These are phyloP conservation scores for Gastrodia elata DNA, from an alignment of 106 monocot genomes.

Conservation along the genomic window DNA sequence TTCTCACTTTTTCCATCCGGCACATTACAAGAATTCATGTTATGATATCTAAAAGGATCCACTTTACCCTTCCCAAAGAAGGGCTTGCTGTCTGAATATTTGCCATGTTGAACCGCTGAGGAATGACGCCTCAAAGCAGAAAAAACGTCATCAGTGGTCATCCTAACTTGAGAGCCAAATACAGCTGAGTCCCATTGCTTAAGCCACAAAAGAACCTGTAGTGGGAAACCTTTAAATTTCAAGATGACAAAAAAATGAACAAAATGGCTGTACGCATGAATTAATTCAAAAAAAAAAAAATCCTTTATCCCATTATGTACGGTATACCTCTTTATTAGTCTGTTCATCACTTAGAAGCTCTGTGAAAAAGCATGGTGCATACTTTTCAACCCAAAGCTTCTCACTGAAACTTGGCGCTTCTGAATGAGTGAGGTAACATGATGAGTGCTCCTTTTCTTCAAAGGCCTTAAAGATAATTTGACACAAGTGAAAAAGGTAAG, in stretches of 20 bases:
- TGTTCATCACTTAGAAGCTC: slow-evolving; percentile 97
- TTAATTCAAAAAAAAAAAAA: neutral
- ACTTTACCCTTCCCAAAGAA: slow-evolving; percentile 26
- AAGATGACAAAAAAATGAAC: neutral
- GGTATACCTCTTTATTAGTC: slow-evolving; percentile 81
- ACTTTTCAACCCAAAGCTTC: slow-evolving; percentile 97
- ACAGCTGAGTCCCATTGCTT: slow-evolving; percentile 98
- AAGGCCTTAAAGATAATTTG: slow-evolving; percentile 42
- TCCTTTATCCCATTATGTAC: neutral
- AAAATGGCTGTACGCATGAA: neutral
- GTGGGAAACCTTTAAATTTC: neutral
- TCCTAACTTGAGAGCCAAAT: slow-evolving; percentile 78
- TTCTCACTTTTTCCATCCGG: slow-evolving; percentile 20
- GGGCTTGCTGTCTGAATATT: slow-evolving; percentile 22
- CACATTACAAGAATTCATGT: slow-evolving; percentile 16
- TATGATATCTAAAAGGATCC: slow-evolving; percentile 22
- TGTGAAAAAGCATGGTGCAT: slow-evolving; percentile 84
- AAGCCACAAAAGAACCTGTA: slow-evolving; percentile 83
- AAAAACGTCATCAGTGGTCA: slow-evolving; percentile 85
- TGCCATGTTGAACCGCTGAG: slow-evolving; percentile 40
- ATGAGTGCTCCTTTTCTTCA: slow-evolving; percentile 38
- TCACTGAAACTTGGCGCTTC: slow-evolving; percentile 26
- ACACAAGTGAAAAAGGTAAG: neutral
- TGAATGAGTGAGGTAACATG: slow-evolving; percentile 9
- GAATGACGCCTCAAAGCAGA: slow-evolving; percentile 62